Base-by-base conservation (phyloP, 495 filamentous ascomycete genomes). In the Trichoderma erinaceum region DNA sequence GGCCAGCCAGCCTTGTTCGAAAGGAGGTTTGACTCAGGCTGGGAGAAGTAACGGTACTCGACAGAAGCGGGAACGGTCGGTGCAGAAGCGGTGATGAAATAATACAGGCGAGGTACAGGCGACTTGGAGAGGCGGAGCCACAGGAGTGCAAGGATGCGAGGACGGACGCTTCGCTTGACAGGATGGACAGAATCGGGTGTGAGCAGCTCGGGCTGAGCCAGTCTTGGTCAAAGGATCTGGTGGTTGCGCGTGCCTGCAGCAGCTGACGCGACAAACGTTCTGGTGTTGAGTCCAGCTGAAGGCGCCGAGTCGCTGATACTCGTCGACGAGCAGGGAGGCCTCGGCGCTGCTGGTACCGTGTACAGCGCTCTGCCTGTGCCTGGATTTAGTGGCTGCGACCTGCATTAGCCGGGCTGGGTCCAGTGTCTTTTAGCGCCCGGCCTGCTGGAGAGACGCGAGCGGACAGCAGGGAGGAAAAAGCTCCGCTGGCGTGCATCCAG, bases 361-460 rank as follows among this genome's bases (percentile, higher is more conserved):
- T 52, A 52, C 48, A n/a, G 46, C 6, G 46, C 21, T n/a, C 13
- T 50, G 16, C 46, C 46, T 50, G 46, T 50, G 18, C 46, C 46
- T 50, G 46, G 21, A 50, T n/a, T 50, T 50, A 50, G 46, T 50
- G 46, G 46, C 46, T 52, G 48, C 48, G 21, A 18, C 48, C 35
- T 38, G 35, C 35, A 38, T 38, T 38, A 38, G 35, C 35, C 4
- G 35, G 8, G 35, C 29, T 29, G 29, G 29, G 29, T 29, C 29
- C 29, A 29, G 29, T 29, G 29, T 29, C 29, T 29, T 4, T 29
- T 29, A 29, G 29, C 29, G 29, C 29, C 29, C 29, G 29, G 29
- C 29, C 29, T 29, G 29, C 29, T 29, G 29, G 29, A 29, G 29
- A 29, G 29, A 29, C 29, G 29, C 29, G 29, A 29, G 29, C 29